Conservation (phyloP, 148 eudicot genomes). For the Amaranthus cruentus region DNA sequence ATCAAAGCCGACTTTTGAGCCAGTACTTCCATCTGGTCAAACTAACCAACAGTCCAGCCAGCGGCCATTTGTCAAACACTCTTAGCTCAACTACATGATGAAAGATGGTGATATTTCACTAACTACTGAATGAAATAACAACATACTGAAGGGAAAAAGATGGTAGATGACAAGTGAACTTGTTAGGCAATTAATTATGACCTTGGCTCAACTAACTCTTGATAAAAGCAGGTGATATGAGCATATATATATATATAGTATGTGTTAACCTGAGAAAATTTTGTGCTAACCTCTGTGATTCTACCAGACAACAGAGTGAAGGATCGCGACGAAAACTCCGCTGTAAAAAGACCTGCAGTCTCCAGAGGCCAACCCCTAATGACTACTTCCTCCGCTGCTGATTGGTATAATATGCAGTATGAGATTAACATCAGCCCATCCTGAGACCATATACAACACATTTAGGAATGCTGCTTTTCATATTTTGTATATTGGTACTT, state of each 20-base stretch:
- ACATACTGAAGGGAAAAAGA: no score
- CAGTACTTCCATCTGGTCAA: no score
- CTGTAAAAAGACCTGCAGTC: conserved; percentile 60
- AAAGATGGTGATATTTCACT: no score
- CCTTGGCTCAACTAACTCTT: no score
- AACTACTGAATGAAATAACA: no score
- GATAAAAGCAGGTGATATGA: no score
- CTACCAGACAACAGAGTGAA: conserved; percentile 54
- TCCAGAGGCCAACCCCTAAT: conserved; percentile 86
- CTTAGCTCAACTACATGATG: no score
- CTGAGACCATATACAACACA: conserved; percentile 26
- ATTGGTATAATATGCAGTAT: conserved; percentile 41
- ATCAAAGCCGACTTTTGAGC: no score
- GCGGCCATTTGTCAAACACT: no score
- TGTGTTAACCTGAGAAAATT: neutral
- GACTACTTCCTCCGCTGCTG: conserved; percentile 54
- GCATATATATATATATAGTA: neutral
- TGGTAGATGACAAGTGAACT: no score
- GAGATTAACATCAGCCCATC: conserved; percentile 54
- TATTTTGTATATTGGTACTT: neutral
- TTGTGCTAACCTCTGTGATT: conserved; percentile 54
- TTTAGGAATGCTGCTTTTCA: neutral
- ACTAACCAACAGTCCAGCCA: no score
- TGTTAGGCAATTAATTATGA: no score
- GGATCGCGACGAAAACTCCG: conserved; percentile 51